phyloP scores from a whole-genome alignment of 2,329 filamentous ascomycete species.

The Botrytis elliptica region DNA sequence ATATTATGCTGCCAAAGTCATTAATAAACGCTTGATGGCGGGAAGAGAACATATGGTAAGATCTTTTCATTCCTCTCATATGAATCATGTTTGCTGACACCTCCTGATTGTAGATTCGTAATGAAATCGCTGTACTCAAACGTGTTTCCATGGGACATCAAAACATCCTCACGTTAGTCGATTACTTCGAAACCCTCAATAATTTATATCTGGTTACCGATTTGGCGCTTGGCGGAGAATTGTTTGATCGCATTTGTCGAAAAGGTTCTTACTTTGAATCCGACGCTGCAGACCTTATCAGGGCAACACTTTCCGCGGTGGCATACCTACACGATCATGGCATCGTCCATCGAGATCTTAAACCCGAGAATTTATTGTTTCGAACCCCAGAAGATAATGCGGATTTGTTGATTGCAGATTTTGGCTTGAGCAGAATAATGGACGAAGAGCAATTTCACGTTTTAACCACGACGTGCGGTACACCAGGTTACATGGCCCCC shows the following conservation, averaged over 20 bases:
- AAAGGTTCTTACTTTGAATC: constrained; percentile 99
- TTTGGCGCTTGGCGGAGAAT: constrained; percentile 89
- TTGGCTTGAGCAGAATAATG: constrained; percentile 95
- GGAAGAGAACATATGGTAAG: constrained; percentile 95
- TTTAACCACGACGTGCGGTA: constrained; percentile 94
- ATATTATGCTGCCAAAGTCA: constrained; percentile 98
- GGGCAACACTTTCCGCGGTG: constrained; percentile 92
- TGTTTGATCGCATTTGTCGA: constrained; percentile 97
- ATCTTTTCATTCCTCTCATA: constrained; percentile 18
- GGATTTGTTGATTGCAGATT: constrained; percentile 94
- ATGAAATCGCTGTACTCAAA: constrained; percentile 97
- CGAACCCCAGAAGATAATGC: constrained; percentile 97
- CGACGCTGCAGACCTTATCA: constrained; percentile 91
- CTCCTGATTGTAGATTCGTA: constrained; percentile 67
- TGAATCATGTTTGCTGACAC: not conserved
- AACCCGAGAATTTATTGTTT: constrained; percentile 96
- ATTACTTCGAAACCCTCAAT: constrained; percentile 99
- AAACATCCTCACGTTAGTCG: constrained; percentile 95
- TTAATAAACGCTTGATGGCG: constrained; percentile 98
- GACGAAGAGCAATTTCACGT: constrained; percentile 99
- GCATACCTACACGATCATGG: constrained; percentile 98
- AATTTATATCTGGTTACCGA: constrained; percentile 98
- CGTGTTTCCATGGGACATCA: constrained; percentile 98
- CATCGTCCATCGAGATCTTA: constrained; percentile 96
- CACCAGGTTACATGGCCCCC: constrained; percentile 97